phyloP scores from a whole-genome alignment of 2,329 filamentous ascomycete genomes.

The Fusarium poae region DNA sequence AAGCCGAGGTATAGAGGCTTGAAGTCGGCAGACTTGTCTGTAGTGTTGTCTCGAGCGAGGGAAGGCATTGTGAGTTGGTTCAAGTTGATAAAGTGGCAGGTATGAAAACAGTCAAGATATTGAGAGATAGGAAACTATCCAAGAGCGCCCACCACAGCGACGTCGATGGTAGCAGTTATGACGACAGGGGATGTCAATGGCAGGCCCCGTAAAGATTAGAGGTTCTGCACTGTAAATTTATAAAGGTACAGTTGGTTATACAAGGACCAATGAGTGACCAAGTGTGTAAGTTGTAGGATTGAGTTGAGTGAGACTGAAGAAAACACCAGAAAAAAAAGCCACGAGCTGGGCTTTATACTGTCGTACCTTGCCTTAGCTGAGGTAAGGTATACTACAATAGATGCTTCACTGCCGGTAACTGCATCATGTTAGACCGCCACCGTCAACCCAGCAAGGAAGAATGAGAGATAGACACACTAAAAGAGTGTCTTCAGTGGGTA shows the following conservation, averaged over 20 bases:
- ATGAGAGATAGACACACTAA: conserved; percentile 18
- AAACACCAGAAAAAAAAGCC: conserved; percentile 36
- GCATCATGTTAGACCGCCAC: conserved; percentile 43
- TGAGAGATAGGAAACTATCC: conserved; percentile 8
- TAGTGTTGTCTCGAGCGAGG: conserved; percentile 20
- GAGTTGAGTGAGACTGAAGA: conserved; percentile 13
- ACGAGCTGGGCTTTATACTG: conserved; percentile 27
- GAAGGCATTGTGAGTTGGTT: conserved; percentile 31
- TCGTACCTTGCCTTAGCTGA: conserved; percentile 17
- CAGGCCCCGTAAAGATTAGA: conserved; percentile 1
- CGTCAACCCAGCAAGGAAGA: conserved; percentile 26
- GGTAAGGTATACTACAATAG: conserved; percentile 3
- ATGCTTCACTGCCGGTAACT: conserved; percentile 7
- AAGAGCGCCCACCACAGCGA: conserved; percentile 12
- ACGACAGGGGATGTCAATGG: conserved; percentile 31
- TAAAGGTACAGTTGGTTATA: background rate
- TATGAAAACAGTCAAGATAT: conserved; percentile 1
- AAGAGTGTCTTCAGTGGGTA: conserved; percentile 32
- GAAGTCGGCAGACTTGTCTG: conserved; percentile 34
- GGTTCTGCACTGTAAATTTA: conserved; percentile 2
- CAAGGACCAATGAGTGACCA: conserved; percentile 9
- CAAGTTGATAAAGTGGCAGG: background rate
- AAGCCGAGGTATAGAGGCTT: conserved; percentile 87
- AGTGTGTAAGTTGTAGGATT: background rate
- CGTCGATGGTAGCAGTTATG: conserved; percentile 32